Evolutionary conservation across 768 basidiomycete species (phyloP), one percentile per base, ranked within the genome.

Genomic region (Tulasnella sp.): DNA sequence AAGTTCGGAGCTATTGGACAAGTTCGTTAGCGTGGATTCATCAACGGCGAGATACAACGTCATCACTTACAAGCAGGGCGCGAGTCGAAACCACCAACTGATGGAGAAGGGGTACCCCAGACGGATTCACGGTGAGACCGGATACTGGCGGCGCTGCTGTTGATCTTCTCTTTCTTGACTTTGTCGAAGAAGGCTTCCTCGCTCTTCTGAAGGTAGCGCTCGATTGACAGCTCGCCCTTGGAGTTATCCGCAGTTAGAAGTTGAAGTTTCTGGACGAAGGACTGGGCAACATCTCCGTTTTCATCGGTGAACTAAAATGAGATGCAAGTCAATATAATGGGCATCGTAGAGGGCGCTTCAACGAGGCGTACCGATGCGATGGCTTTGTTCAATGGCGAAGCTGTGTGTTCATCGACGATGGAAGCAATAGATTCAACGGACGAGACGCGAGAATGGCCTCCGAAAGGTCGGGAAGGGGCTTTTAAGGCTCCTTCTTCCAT

Each of bases 181-280:
- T 91, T 92, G 79, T 93, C 91, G 84, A 97, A 97, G 90, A 95
- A 98, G 0, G 90, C 90, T 82, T 96, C 94, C 85, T 98, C 96
- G 80, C 93, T 95, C 86, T 96, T 97, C 80, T 90, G 87, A 80
- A 98, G 85, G 87, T 87, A 98, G 83, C 92, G 92, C 83, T 97
- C 96, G 81, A 98, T 98, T 42, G 94, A 97, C 35, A 98, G 83
- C 81, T 97, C 95, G 75, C 90, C 89, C 85, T 95, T 93, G 6
- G 96, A 96, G 83, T 97, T 98, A 77, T 94, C 93, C 0, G 95
- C 87, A 67, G 89, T 91, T 78, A 97, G 88, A 77, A 83, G 82
- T 82, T 94, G 92, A 55, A 98, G 85, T 83, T 92, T 95, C 81
- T 93, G 90, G 11, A 95, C 93, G 84, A 97, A 98, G 77, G 93